Evolutionary conservation across 768 basidiomycete species (phyloP).

Genomic region (Chlorophyllum brunneum): DNA sequence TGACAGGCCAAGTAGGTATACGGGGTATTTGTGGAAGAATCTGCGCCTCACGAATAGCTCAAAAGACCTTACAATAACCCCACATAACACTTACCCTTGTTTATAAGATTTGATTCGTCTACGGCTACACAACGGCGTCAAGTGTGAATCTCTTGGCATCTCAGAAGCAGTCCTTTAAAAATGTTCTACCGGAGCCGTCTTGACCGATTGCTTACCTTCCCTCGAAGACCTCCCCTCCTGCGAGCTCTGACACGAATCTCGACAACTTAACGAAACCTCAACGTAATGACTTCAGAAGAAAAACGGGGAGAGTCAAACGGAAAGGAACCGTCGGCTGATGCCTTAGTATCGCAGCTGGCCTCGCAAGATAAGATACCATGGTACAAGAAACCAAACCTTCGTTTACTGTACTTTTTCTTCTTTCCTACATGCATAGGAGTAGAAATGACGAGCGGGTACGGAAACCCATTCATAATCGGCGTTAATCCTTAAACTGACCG

Average conservation of each 20-base stretch:
- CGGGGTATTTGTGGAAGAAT: conserved; percentile 16
- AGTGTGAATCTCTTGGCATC: background rate
- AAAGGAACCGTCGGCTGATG: conserved; percentile 15
- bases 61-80: conserved; percentile 10
- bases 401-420: conserved; percentile 50
- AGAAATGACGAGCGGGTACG: conserved; percentile 59
- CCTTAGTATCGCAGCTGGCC: conserved; percentile 39
- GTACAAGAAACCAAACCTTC: conserved; percentile 60
- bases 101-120: background rate
- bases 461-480: conserved; percentile 2
- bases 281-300: conserved; percentile 1
- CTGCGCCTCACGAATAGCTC: background rate
- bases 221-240: background rate
- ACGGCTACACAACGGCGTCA: background rate
- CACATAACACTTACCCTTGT: background rate
- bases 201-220: background rate
- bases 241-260: background rate
- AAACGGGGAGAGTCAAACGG: conserved; percentile 11
- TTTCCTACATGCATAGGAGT: conserved; percentile 59
- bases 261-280: background rate
- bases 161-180: background rate
- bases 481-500: background rate
- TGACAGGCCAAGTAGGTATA: conserved; percentile 3
- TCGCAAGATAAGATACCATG: conserved; percentile 51
- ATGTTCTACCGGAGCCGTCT: background rate